Base-by-base conservation (phyloP, 495 filamentous ascomycete genomes). In the Daldinia bambusicola region DNA sequence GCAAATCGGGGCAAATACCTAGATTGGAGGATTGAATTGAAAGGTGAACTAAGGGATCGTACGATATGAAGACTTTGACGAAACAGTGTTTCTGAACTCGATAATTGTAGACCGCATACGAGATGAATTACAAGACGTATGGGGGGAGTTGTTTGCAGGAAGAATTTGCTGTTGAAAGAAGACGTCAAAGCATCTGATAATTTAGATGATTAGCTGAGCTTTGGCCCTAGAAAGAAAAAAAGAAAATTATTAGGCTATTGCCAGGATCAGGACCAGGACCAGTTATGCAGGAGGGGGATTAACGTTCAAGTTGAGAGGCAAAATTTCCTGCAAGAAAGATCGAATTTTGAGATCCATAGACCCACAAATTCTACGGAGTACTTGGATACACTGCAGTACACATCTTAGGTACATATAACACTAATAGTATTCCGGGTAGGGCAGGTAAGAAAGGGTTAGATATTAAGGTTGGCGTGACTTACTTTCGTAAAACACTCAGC, bases 321-420 rank as follows among this genome's bases (percentile, higher is more conserved):
- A 69, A 69, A 65, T 68, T 68, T 72, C 64, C 38, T 68, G 70
- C 64, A 68, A 40, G 70, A 73, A 73, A 73, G 57, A 66, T 72
- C 26, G 50, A 68, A 53, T 41, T 62, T 58, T 48, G 5, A 36
- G 55, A 60, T 40, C 64, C 48, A 61, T 56, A 12, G 52, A 62
- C 69, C 58, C 63, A 67, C 45, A 53, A 53, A n/a, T 41, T 9
- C 13, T 26, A 20, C 2, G 18, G 12, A 26, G 34, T 36, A 36
- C 34, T 36, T 36, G 9, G 34, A 36, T 36, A 36, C 34, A 36
- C 34, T 10, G 34, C 9, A 36, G 34, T 36, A 45, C 6, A n/a
- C n/a, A n/a, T n/a, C n/a, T n/a, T 43, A 43, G 8, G 41, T 45
- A 45, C 41, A 45, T 7, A 34, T 34, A 34, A 34, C 4, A 7